phyloP scores from a whole-genome alignment of 208 protist genomes.

The Phytomonas sp. region DNA sequence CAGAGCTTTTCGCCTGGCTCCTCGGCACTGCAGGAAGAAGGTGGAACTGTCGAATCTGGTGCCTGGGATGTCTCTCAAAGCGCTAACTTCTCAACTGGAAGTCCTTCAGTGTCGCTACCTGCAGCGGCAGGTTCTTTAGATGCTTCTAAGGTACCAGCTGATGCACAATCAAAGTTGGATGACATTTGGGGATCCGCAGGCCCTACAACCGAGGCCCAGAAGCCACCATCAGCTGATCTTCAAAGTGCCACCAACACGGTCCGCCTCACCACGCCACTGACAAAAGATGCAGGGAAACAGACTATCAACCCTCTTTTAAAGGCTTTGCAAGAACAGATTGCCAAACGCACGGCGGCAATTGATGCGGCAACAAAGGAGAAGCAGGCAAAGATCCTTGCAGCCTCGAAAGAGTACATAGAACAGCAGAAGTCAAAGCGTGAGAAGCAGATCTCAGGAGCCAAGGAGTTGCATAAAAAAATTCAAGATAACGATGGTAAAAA shows the following conservation, averaged over 20 bases:
- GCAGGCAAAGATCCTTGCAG: conserved; percentile 36
- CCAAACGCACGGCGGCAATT: conserved; percentile 38
- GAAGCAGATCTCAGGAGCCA: conserved; percentile 36
- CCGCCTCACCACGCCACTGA: neutral
- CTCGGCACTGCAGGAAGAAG: neutral
- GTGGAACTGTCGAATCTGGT: neutral
- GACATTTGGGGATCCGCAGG: neutral
- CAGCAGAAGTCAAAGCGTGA: conserved; percentile 45
- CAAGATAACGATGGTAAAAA: conserved; percentile 43
- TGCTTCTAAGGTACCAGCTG: neutral
- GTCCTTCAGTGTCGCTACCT: neutral
- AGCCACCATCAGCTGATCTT: neutral
- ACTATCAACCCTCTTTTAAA: conserved; percentile 15
- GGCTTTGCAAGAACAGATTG: conserved; percentile 54
- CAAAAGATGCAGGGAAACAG: neutral
- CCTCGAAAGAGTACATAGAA: conserved; percentile 66
- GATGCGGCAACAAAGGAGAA: conserved; percentile 60
- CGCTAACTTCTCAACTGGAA: neutral
- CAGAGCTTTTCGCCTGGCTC: neutral
- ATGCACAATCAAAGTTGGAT: neutral
- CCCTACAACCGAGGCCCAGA: neutral
- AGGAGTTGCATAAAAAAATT: conserved; percentile 39
- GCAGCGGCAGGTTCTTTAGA: neutral
- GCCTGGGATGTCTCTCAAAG: neutral
- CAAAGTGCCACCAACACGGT: neutral